Conservation (phyloP, 2,329 filamentous ascomycete species). For the Parascedosporium putredinis region DNA sequence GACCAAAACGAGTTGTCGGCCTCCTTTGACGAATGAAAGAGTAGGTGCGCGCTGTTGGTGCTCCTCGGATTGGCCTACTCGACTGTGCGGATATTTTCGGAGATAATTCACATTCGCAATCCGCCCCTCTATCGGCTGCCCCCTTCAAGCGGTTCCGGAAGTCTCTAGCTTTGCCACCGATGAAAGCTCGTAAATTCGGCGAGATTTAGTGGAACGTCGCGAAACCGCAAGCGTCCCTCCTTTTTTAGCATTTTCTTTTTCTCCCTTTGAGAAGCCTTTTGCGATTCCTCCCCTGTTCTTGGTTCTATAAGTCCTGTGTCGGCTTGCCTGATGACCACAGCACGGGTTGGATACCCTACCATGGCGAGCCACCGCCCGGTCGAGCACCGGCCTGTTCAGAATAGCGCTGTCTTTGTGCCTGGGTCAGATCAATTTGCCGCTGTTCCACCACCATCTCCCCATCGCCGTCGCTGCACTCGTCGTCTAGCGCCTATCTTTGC, state of each 20-base stretch:
- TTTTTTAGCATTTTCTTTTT: too few relatives aligned
- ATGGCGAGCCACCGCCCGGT: conserved; percentile 6
- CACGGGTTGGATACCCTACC: not conserved
- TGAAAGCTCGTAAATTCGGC: not conserved
- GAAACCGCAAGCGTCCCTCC: too few relatives aligned
- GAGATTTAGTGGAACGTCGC: too few relatives aligned
- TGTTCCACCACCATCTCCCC: conserved; percentile 40
- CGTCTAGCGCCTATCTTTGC: conserved; percentile 21
- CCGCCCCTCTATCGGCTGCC: not conserved
- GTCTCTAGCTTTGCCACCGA: not conserved
- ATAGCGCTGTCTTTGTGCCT: conserved; percentile 38
- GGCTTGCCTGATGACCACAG: not conserved
- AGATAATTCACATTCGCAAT: not conserved
- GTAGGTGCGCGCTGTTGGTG: too few relatives aligned
- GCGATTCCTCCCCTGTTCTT: too few relatives aligned
- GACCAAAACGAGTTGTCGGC: too few relatives aligned
- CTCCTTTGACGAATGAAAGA: too few relatives aligned
- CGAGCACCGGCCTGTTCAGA: conserved; percentile 37
- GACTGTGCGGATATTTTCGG: conserved; percentile 1
- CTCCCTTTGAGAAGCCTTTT: too few relatives aligned
- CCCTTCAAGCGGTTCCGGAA: not conserved
- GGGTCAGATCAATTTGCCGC: conserved; percentile 25
- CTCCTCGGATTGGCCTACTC: too few relatives aligned
- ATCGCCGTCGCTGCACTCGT: conserved; percentile 30
- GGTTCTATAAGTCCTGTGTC: too few relatives aligned